phyloP scores from a whole-genome alignment of 306 rosid genomes.

The Vachellia pachyceras region DNA sequence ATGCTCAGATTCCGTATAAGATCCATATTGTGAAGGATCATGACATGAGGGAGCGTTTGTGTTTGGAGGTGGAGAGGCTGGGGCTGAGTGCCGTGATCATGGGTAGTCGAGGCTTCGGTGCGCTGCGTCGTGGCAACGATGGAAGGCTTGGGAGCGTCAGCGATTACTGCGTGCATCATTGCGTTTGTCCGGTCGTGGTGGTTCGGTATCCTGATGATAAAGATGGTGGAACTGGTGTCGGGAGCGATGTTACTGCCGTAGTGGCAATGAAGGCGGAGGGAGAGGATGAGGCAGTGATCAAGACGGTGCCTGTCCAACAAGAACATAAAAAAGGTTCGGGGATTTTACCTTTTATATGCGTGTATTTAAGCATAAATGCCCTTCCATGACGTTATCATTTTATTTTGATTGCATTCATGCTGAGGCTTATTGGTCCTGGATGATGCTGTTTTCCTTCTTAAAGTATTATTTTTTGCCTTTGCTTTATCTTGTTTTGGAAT shows the following conservation, averaged over 20 bases:
- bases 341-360: background rate
- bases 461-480: background rate
- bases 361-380: background rate
- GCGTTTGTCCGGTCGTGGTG: conserved; percentile 94
- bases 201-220: conserved; percentile 90
- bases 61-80: conserved; percentile 90
- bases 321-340: conserved; percentile 68
- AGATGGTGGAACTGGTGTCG: conserved; percentile 40
- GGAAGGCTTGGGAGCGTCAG: conserved; percentile 95
- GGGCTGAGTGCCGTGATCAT: conserved; percentile 96
- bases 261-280: conserved; percentile 50
- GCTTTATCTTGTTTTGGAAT: background rate
- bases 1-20: conserved; percentile 94
- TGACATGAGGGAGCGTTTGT: conserved; percentile 93
- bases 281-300: conserved; percentile 51
- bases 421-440: background rate
- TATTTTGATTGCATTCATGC: background rate
- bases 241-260: conserved; percentile 32
- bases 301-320: conserved; percentile 36
- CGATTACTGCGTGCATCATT: conserved; percentile 95
- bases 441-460: background rate
- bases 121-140: conserved; percentile 75
- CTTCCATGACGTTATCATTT: background rate
- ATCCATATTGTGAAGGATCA: conserved; percentile 98
- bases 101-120: conserved; percentile 99